Evolutionary conservation across 148 eudicot genomes (phyloP), one percentile per base, ranked within the genome.

Genomic region (Silene latifolia): DNA sequence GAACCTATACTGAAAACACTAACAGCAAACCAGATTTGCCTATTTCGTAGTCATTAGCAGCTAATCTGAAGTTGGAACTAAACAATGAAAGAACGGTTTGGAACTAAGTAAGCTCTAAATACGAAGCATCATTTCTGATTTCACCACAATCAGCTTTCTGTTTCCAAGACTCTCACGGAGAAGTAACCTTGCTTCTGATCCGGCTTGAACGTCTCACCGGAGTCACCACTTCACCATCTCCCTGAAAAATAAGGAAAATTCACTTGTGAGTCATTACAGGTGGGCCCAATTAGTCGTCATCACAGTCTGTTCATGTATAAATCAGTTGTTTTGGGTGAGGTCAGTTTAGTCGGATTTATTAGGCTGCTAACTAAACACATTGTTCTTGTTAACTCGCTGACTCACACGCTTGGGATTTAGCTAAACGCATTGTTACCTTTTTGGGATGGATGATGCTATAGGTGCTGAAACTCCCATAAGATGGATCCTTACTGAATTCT

Each of bases 391-490:
- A 35, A 35, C 5, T 35, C 39, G 6, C 6, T 35, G 39, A 0
- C 39, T 35, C 39, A 4, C 6, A 35, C 39, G 4, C 4, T 35
- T 35, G 6, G 39, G 39, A 3, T 35, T 5, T 35, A 35, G 39
- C 39, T 35, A 35, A 35, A 35, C 39, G 39, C 12, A 47, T 47
- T 47, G 14, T 47, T 1, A 13, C 1, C 15, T 15, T 48, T 10
- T n/a, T n/a, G n/a, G n/a, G 68, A 12, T 89, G 91, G 69, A 87
- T 74, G 77, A 79, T 84, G 80, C 90, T 91, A 56, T 80, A 90
- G 13, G 97, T 90, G 70, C 97, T 96, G 91, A 96, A 96, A 81
- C 99, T 96, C 77, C 99, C 99, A 64, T 90, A 96, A 39, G 99
- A 90, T 2, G 92, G 81, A 62, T 72, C 84, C 67, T 42, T 83